Percentiles rank a stretch among this genome's conserved stretches.
These are phyloP conservation scores for Spergularia azorica DNA, from an alignment of 179 eudicot genomes.

Conservation along the genomic window DNA sequence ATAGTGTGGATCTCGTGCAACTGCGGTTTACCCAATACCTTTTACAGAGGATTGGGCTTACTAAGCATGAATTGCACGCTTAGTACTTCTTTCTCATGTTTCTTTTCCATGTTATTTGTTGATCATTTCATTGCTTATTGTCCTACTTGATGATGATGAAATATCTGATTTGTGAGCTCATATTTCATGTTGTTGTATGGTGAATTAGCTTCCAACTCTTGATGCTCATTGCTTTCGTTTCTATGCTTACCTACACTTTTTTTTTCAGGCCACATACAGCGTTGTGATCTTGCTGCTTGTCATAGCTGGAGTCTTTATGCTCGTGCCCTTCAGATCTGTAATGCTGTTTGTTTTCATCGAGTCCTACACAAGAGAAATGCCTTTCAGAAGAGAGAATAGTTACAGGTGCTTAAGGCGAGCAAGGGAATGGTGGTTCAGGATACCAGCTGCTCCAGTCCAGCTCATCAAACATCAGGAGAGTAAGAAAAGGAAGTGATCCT, in stretches of 20 bases:
- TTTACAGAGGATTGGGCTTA: too few species aligned
- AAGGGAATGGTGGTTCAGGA: constrained; percentile 88
- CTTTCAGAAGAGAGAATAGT: constrained; percentile 62
- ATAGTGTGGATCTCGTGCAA: too few species aligned
- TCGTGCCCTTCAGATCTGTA: constrained; percentile 57
- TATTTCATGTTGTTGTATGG: background rate
- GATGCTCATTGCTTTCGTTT: background rate
- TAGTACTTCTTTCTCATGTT: too few species aligned
- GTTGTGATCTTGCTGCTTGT: constrained; percentile 45
- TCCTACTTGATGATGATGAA: too few species aligned
- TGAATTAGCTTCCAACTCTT: background rate
- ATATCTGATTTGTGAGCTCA: background rate
- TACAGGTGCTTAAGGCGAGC: constrained; percentile 64
- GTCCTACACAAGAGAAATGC: constrained; percentile 78
- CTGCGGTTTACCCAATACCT: too few species aligned
- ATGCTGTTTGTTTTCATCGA: constrained; percentile 46
- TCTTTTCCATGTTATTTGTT: too few species aligned
- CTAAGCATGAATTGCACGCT: too few species aligned
- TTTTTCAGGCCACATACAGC: constrained; percentile 71
- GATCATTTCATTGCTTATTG: too few species aligned
- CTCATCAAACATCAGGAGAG: constrained; percentile 60
- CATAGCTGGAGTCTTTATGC: constrained; percentile 39
- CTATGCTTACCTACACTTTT: background rate
- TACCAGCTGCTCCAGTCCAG: constrained; percentile 92
- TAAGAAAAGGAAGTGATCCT: constrained; percentile 59